Conservation (phyloP, 2,329 filamentous ascomycete species). For the Epichloe typhina region DNA sequence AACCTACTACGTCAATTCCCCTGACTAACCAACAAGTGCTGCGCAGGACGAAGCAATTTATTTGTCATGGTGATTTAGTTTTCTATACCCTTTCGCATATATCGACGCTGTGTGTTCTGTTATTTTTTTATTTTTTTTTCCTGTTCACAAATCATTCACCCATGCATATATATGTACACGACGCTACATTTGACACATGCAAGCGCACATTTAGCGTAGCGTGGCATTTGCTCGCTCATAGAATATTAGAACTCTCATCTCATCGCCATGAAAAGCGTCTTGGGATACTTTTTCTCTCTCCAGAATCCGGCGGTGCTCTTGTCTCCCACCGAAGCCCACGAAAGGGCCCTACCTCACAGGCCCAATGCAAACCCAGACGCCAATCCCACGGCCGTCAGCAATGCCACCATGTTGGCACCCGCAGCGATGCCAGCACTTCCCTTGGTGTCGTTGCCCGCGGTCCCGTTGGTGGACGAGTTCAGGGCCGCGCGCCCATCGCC, state of each 20-base stretch:
- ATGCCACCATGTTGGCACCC: constrained; percentile 13
- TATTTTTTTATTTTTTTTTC: constrained; percentile 3
- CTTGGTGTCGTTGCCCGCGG: not conserved
- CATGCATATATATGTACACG: not conserved
- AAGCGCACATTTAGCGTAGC: not conserved
- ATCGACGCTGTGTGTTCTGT: not conserved
- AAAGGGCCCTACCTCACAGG: constrained; percentile 11
- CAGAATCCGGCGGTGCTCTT: too few relatives aligned
- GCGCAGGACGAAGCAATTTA: constrained; percentile 1
- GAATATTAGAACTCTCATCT: not conserved
- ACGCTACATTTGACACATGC: not conserved
- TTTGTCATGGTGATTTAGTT: not conserved
- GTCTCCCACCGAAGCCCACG: too few relatives aligned
- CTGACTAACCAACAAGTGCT: not conserved
- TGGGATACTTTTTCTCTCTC: too few relatives aligned
- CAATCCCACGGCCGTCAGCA: constrained; percentile 25
- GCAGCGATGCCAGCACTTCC: constrained; percentile 13
- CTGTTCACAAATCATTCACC: constrained; percentile 2
- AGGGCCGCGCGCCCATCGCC: constrained; percentile 4
- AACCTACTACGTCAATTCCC: not conserved
- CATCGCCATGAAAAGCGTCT: not conserved
- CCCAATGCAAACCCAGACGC: constrained; percentile 24
- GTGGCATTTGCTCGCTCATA: not conserved
- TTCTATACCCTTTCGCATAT: constrained; percentile 2
- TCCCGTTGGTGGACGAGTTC: not conserved